Percentiles rank a stretch among this genome's conserved stretches.
These are phyloP conservation scores for Laguncularia racemosa DNA, from an alignment of 345 rosid genomes.

Conservation along the genomic window DNA sequence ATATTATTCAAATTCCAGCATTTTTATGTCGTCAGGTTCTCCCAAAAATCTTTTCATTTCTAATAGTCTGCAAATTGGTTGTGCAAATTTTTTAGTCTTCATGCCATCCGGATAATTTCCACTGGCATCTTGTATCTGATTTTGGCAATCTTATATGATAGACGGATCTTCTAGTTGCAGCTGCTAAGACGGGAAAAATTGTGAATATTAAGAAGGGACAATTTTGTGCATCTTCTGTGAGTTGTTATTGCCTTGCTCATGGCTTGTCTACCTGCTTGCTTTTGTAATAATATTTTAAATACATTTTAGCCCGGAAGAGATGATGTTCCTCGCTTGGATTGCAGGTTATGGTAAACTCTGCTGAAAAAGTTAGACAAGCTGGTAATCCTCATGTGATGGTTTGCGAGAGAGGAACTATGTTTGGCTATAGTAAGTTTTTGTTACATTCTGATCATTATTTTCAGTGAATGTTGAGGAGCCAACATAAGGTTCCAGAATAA, in stretches of 20 bases:
- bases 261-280: too few species aligned
- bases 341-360: constrained; percentile 88
- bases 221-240: constrained; percentile 87
- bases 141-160: constrained; percentile 20
- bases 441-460: neutral
- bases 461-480: neutral
- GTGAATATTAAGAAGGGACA: constrained; percentile 95
- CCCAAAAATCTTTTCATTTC: too few species aligned
- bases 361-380: constrained; percentile 82
- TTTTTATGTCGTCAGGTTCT: constrained; percentile 92
- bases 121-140: too few species aligned
- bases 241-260: constrained; percentile 11
- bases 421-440: constrained; percentile 83
- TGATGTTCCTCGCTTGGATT: neutral
- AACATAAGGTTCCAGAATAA: too few species aligned
- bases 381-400: constrained; percentile 98
- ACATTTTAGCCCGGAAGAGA: too few species aligned
- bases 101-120: too few species aligned
- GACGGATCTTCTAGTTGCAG: constrained; percentile 97
- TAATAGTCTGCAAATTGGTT: too few species aligned
- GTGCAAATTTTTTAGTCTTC: too few species aligned
- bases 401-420: constrained; percentile 98
- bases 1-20: constrained; percentile 95
- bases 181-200: constrained; percentile 91
- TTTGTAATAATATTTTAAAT: too few species aligned